Percentiles rank a stretch among this genome's conserved stretches.
These are phyloP conservation scores for Leptodermis oblonga DNA, from an alignment of 257 asterid genomes.

Conservation along the genomic window DNA sequence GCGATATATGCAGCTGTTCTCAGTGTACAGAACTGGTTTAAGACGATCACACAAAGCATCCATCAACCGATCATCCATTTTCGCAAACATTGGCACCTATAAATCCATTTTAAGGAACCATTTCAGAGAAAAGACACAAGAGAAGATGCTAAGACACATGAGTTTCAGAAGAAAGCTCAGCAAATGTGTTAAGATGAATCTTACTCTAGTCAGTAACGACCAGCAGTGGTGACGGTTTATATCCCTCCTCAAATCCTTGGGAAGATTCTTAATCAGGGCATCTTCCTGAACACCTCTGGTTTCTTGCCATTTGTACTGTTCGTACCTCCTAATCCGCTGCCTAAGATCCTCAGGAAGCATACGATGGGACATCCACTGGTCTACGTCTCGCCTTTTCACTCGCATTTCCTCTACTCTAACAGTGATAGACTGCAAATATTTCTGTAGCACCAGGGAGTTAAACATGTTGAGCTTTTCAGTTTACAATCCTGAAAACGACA, in stretches of 20 bases:
- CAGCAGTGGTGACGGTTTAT: slow-evolving; percentile 65
- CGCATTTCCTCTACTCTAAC: slow-evolving; percentile 43
- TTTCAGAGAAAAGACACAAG: not conserved
- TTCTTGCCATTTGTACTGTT: slow-evolving; percentile 54
- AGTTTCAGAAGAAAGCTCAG: not conserved
- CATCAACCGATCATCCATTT: slow-evolving; percentile 55
- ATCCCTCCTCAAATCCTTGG: slow-evolving; percentile 64
- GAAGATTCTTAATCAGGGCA: slow-evolving; percentile 50
- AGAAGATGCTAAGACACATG: not conserved
- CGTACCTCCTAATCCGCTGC: slow-evolving; percentile 31
- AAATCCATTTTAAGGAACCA: not conserved
- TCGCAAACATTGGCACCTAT: slow-evolving; percentile 62
- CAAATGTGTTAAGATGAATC: slow-evolving; percentile 2
- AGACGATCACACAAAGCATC: slow-evolving; percentile 51
- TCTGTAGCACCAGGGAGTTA: slow-evolving; percentile 19
- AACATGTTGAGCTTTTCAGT: not conserved
- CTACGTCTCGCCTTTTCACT: slow-evolving; percentile 32
- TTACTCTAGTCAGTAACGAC: slow-evolving; percentile 51
- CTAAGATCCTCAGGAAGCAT: slow-evolving; percentile 35
- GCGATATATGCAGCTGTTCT: slow-evolving; percentile 45
- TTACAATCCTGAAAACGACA: not conserved
- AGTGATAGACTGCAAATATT: slow-evolving; percentile 37
- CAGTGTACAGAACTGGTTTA: slow-evolving; percentile 50
- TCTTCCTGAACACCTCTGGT: slow-evolving; percentile 68
- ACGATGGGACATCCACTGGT: slow-evolving; percentile 45